phyloP scores from a whole-genome alignment of 2,329 filamentous ascomycete genomes.

The Venturia aucupariae region DNA sequence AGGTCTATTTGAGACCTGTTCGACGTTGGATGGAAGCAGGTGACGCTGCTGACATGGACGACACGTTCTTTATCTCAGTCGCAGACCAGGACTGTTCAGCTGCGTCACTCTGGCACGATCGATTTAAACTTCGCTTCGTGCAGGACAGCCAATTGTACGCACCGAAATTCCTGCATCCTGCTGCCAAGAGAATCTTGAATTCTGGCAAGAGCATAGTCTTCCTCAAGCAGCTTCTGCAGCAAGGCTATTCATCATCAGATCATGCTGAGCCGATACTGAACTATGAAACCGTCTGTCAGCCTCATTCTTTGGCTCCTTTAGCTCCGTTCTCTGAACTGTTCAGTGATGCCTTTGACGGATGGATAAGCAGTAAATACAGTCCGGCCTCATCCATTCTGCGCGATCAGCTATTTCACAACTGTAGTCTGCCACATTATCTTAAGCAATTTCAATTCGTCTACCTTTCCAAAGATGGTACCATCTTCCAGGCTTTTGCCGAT shows the following conservation, averaged over 20 bases:
- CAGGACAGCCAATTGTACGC: conserved; percentile 53
- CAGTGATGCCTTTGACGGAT: conserved; percentile 57
- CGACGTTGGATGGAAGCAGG: conserved; percentile 78
- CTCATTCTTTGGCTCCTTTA: conserved; percentile 34
- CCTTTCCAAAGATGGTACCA: conserved; percentile 63
- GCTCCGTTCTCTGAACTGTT: conserved; percentile 70
- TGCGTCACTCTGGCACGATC: conserved; percentile 64
- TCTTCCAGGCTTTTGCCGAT: conserved; percentile 55
- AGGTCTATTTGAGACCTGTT: conserved; percentile 72
- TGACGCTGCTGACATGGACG: conserved; percentile 54
- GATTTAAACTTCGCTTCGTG: conserved; percentile 58
- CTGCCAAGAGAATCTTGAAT: conserved; percentile 66
- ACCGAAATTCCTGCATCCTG: conserved; percentile 64
- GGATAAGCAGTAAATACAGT: conserved; percentile 67
- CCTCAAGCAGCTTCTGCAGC: conserved; percentile 48
- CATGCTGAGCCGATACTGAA: conserved; percentile 35
- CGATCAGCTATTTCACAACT: conserved; percentile 57
- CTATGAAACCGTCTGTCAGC: conserved; percentile 47
- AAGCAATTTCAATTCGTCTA: conserved; percentile 64
- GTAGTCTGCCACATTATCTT: conserved; percentile 56
- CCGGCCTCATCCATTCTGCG: conserved; percentile 59
- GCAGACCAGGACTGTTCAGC: conserved; percentile 47
- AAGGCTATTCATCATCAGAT: conserved; percentile 16
- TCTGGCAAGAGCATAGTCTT: conserved; percentile 84
- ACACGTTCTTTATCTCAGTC: conserved; percentile 66